Base-by-base conservation (phyloP, 2,329 filamentous ascomycete genomes). In the Uncinocarpus reesii region DNA sequence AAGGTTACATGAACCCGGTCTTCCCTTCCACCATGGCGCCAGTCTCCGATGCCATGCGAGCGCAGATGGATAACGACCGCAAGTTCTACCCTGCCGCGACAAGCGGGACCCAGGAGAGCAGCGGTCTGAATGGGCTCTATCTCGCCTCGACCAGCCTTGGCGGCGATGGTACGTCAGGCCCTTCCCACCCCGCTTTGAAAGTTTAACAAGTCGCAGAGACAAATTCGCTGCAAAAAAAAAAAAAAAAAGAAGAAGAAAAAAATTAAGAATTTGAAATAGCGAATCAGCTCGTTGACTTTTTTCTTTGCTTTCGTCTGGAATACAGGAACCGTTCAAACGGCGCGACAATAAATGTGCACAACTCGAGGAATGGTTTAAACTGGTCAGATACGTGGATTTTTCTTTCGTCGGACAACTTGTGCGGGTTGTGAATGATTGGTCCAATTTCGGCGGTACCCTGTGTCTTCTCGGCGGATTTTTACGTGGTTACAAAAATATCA, bases 41-140 rank as follows among this genome's bases (percentile, higher is more conserved):
- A 71, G 79, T 74, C 67, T 81, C 81, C 74, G 83, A 78, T 72
- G 75, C 71, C 72, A 78, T 76, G 73, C 83, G 82, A 74, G 72
- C 71, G 69, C 82, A 80, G 69, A 77, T 74, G 52, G 67, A 70
- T 74, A 65, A 70, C 63, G 71, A 74, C 68, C 74, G 69, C 52
- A 66, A 69, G 52, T 76, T 64, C 71, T 76, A 71, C 68, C 45
- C 45, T 41, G 10, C 45, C 11, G 32, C 35, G 15, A 47, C 46
- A 13, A 50, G 50, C 38, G 49, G 49, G 21, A 49, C 62, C 52
- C 68, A 69, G 52, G 68, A 71, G 52, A 67, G 70, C 54, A 58
- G 59, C 56, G 68, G 66, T 51, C 63, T 70, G 61, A 72, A 71
- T 57, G 69, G 69, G 49, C 62, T 72, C 51, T 72, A 72, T 56